Conservation (phyloP, 495 filamentous ascomycete species). For the Penicillium bialowiezense region DNA sequence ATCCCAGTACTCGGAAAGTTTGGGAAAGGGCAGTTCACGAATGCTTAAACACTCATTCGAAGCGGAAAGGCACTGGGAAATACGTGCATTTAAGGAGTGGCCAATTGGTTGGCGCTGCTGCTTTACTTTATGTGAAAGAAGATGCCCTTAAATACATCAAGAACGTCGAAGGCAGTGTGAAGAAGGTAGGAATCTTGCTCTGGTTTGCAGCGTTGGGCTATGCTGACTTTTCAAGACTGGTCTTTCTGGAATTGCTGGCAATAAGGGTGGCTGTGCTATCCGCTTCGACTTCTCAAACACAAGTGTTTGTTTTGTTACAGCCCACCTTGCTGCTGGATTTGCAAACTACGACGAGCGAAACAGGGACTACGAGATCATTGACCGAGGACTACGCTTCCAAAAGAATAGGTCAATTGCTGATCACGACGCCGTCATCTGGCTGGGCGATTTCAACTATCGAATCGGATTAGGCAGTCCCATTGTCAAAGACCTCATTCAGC, state of each 20-base stretch:
- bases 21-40: slow-evolving; percentile 83
- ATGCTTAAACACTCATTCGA: slow-evolving; percentile 71
- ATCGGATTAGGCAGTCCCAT: slow-evolving; percentile 82
- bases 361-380: slow-evolving; percentile 86
- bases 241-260: slow-evolving; percentile 94
- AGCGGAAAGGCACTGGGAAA: slow-evolving; percentile 58
- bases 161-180: slow-evolving; percentile 92
- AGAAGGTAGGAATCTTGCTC: slow-evolving; percentile 56
- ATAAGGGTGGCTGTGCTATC: slow-evolving; percentile 97
- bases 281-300: slow-evolving; percentile 94
- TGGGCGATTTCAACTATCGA: slow-evolving; percentile 98
- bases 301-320: slow-evolving; percentile 91
- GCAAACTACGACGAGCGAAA: slow-evolving; percentile 97
- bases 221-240: slow-evolving; percentile 60
- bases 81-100: slow-evolving; percentile 90
- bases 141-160: slow-evolving; percentile 77
- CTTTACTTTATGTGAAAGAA: slow-evolving; percentile 85
- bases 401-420: slow-evolving; percentile 85
- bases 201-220: background rate
- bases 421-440: slow-evolving; percentile 94
- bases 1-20: slow-evolving; percentile 75
- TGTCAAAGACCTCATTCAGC: slow-evolving; percentile 68
- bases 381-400: slow-evolving; percentile 83
- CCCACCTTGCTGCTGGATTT: slow-evolving; percentile 94
- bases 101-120: slow-evolving; percentile 89